These are phyloP conservation scores for Malus orientalis DNA, from an alignment of 306 rosid species.

Conservation along the genomic window DNA sequence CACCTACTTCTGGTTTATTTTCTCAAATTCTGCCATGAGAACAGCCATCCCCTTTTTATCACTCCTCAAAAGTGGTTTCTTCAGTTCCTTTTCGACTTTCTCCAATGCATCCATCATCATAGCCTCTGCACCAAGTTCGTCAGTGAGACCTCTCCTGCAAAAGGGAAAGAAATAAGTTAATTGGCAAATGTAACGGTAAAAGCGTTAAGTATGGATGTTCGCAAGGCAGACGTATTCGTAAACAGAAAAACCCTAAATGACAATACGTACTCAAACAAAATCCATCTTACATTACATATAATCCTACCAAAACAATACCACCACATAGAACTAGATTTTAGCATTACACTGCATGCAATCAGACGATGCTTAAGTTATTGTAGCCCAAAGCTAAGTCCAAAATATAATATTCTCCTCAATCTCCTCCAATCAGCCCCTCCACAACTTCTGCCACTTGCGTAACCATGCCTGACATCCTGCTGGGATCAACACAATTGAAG, in stretches of 20 bases:
- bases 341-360: not conserved
- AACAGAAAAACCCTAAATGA: not conserved
- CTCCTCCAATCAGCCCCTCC: not conserved
- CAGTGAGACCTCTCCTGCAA: constrained; percentile 70
- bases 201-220: not conserved
- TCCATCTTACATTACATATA: not conserved
- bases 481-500: not conserved
- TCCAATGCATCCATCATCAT: constrained; percentile 86
- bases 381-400: not conserved
- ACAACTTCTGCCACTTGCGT: not conserved
- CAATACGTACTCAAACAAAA: not conserved
- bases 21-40: constrained; percentile 79
- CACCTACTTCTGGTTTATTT: constrained; percentile 68
- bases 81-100: constrained; percentile 73
- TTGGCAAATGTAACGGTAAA: not conserved
- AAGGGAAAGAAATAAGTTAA: not conserved
- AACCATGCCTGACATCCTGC: not conserved
- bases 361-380: not conserved
- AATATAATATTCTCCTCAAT: not conserved
- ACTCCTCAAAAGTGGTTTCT: constrained; percentile 77
- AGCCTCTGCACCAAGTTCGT: constrained; percentile 80
- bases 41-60: constrained; percentile 86
- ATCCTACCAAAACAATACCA: not conserved
- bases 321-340: not conserved
- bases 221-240: not conserved